These are phyloP conservation scores for Globisporangium yorkense DNA, from an alignment of 352 stramenopile species.

Conservation along the genomic window DNA sequence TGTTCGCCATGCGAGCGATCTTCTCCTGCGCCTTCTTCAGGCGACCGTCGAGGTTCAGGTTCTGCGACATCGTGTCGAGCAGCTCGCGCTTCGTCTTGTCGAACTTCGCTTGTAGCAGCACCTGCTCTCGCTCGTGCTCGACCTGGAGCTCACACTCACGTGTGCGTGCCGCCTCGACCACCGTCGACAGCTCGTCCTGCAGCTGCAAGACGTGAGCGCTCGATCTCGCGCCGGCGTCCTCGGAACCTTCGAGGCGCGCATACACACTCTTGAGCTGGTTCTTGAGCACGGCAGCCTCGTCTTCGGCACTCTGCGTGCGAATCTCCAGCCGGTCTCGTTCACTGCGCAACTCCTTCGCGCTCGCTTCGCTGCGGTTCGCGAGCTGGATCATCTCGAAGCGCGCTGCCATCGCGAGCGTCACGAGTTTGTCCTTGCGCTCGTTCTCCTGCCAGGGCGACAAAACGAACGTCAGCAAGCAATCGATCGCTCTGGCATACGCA, in stretches of 20 bases:
- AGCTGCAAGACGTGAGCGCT: conserved; percentile 23
- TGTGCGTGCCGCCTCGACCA: conserved; percentile 16
- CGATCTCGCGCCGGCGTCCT: conserved; percentile 17
- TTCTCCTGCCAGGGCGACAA: conserved; percentile 29
- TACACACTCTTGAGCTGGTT: conserved; percentile 46
- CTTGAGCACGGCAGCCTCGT: conserved; percentile 30
- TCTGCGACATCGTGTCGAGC: conserved; percentile 60
- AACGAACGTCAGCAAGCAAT: neutral
- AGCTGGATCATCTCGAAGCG: conserved; percentile 60
- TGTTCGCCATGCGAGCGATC: conserved; percentile 34
- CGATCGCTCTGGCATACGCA: neutral
- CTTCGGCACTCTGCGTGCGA: conserved; percentile 26
- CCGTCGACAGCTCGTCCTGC: conserved; percentile 22
- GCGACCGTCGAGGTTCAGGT: conserved; percentile 52
- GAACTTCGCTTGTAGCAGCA: conserved; percentile 43
- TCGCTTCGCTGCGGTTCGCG: conserved; percentile 38
- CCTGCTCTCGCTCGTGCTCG: conserved; percentile 36
- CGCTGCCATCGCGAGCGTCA: conserved; percentile 72
- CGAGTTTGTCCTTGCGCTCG: conserved; percentile 64
- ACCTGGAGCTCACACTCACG: conserved; percentile 41
- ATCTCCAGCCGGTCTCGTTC: conserved; percentile 17
- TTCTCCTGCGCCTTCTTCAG: conserved; percentile 72
- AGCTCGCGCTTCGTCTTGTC: conserved; percentile 78
- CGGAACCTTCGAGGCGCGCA: conserved; percentile 30
- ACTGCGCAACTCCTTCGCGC: conserved; percentile 25